Conservation (phyloP, 2,329 filamentous ascomycete species). For the Colletotrichum chrysophilum region DNA sequence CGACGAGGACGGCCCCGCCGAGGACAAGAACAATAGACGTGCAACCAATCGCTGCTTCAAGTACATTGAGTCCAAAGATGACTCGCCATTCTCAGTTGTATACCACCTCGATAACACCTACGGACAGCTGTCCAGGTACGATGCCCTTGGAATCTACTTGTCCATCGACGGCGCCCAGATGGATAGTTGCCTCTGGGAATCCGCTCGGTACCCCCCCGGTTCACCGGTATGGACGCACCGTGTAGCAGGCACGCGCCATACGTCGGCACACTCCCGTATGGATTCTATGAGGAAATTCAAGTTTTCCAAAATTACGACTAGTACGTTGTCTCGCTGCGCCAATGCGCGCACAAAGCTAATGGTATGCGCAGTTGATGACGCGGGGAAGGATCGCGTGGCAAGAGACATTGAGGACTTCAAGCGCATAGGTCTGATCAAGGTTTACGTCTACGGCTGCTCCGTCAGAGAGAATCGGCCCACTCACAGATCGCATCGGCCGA, state of each 20-base stretch:
- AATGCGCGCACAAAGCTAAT: not conserved
- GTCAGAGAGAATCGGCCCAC: not conserved
- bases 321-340: slow-evolving; percentile 1
- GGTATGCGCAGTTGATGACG: slow-evolving; percentile 14
- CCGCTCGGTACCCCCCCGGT: not conserved
- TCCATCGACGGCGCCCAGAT: slow-evolving; percentile 23
- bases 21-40: not conserved
- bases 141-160: slow-evolving; percentile 13
- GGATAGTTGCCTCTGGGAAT: not conserved
- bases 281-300: slow-evolving; percentile 19
- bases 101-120: slow-evolving; percentile 15
- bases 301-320: slow-evolving; percentile 22
- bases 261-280: not conserved
- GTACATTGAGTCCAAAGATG: slow-evolving; percentile 26
- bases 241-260: not conserved
- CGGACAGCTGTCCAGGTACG: slow-evolving; percentile 10
- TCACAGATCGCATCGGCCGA: not conserved
- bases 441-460: slow-evolving; percentile 12
- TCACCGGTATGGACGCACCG: not conserved
- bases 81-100: slow-evolving; percentile 22
- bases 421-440: slow-evolving; percentile 24
- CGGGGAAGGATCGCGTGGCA: not conserved
- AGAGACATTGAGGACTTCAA: slow-evolving; percentile 8
- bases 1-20: slow-evolving; percentile 11
- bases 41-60: not conserved